Percentiles rank a stretch among this genome's conserved stretches.
These are phyloP conservation scores for Parascedosporium putredinis DNA, from an alignment of 2,329 filamentous ascomycete genomes.

Conservation along the genomic window DNA sequence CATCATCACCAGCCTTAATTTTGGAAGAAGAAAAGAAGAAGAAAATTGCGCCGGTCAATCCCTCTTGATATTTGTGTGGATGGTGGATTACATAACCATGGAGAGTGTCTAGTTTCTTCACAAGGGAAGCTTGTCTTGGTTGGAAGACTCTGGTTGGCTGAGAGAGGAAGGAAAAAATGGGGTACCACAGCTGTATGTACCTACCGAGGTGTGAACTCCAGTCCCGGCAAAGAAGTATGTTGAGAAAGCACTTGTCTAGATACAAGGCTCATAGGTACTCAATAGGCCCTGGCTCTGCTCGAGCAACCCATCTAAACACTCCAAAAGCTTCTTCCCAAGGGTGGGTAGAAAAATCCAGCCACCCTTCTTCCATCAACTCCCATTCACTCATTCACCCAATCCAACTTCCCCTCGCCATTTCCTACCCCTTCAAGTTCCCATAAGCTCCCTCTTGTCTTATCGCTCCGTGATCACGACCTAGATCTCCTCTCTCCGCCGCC, in stretches of 20 bases:
- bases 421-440: neutral
- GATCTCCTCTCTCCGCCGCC: neutral
- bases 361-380: neutral
- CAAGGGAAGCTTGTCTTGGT: too few species aligned
- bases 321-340: neutral
- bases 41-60: conserved; percentile 12
- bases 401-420: neutral
- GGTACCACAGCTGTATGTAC: neutral
- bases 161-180: neutral
- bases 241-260: neutral
- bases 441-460: neutral
- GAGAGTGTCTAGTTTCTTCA: neutral
- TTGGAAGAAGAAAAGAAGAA: conserved; percentile 24
- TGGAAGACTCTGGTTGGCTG: too few species aligned
- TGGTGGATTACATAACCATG: too few species aligned
- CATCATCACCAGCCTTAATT: conserved; percentile 48
- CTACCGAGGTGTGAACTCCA: too few species aligned
- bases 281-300: too few species aligned
- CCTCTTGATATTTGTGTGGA: too few species aligned
- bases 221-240: too few species aligned
- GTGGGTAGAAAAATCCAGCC: conserved; percentile 7
- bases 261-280: neutral
- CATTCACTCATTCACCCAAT: neutral
- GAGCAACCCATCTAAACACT: neutral
- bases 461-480: neutral